Evolutionary conservation across 805 yeast species (phyloP), one percentile per base, ranked within the genome.

Genomic region (Candida adriatica): DNA sequence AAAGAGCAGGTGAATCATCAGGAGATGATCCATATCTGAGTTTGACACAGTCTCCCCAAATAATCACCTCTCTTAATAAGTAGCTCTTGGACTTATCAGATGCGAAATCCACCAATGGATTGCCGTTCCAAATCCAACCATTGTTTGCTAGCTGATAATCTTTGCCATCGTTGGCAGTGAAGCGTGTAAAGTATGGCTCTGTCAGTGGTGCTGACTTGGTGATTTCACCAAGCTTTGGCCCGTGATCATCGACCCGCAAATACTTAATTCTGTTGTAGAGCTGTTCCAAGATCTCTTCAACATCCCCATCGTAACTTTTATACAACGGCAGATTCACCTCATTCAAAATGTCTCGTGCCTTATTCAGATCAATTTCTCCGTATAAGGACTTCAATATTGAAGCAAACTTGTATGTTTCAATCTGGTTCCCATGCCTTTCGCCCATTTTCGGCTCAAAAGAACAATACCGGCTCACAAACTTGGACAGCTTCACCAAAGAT

Each of bases 41-140:
- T 55, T 90, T 90, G 34, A 90, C 88, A 64, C 98, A 90, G 53
- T 90, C 98, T 3, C 95, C 92, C 98, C 98, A 90, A 16, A 90
- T 84, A 44, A 90, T 87, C 9, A 90, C 95, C 56, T 90, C 96
- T 52, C 98, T 73, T 32, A 94, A 68, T 30, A 90, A 59, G 51
- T 92, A 90, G 4, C 94, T 88, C 49, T 74, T 80, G 5, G 94
- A 75, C 33, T 76, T 46, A 18, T 68, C 56, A 0, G 95, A 81
- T 0, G 97, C 98, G 68, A 90, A 90, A 59, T 90, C 97, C 3
- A 85, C 80, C 35, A 88, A 59, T 2, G 97, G 96, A 45, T 90
- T 79, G 8, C 95, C 96, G 32, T 85, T 88, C 98, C 98, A 90
- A 35, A 92, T 86, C 96, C 97, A 90, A 28, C 98, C 98, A 50